Conservation (phyloP, 163 green algal genomes). For the Trebouxiophyceae sp. region DNA sequence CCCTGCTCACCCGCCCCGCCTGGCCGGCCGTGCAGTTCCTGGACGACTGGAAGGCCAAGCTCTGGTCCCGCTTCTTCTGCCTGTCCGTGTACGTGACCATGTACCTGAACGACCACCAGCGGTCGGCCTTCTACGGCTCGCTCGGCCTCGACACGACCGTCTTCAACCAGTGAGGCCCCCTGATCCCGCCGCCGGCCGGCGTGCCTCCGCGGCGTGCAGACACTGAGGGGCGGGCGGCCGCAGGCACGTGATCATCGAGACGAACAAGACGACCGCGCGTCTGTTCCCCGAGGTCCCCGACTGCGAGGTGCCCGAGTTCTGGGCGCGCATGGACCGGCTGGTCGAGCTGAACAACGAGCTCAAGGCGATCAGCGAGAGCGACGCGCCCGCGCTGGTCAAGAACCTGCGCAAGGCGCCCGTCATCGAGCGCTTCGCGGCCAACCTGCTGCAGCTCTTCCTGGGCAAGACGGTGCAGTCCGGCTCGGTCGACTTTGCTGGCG, state of each 20-base stretch:
- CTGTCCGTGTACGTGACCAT: constrained; percentile 97
- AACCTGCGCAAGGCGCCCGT: constrained; percentile 45
- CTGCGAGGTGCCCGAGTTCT: constrained; percentile 43
- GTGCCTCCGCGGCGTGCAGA: too few species aligned
- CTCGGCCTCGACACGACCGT: constrained; percentile 89
- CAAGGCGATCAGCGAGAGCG: constrained; percentile 37
- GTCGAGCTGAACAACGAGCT: constrained; percentile 40
- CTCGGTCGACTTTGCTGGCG: constrained; percentile 21
- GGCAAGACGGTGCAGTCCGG: constrained; percentile 19
- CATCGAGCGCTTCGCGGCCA: constrained; percentile 55
- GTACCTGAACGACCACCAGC: constrained; percentile 95
- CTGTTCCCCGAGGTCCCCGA: constrained; percentile 86
- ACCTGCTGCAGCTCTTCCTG: constrained; percentile 39
- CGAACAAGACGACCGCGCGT: constrained; percentile 91
- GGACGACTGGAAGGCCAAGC: constrained; percentile 79
- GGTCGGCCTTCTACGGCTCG: constrained; percentile 85
- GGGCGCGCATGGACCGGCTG: constrained; percentile 27
- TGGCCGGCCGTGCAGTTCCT: constrained; percentile 44
- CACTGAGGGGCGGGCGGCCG: too few species aligned
- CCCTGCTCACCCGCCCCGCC: too few species aligned
- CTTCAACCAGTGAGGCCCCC: constrained; percentile 71
- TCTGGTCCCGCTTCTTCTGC: constrained; percentile 98
- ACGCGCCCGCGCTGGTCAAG: constrained; percentile 53
- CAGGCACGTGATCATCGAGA: constrained; percentile 97
- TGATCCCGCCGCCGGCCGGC: too few species aligned